A percentile compares a stretch with the other conserved stretches of the same genome.
These are phyloP conservation scores for Penicillium sp. DNA, from an alignment of 2,329 filamentous ascomycete genomes.

Conservation along the genomic window DNA sequence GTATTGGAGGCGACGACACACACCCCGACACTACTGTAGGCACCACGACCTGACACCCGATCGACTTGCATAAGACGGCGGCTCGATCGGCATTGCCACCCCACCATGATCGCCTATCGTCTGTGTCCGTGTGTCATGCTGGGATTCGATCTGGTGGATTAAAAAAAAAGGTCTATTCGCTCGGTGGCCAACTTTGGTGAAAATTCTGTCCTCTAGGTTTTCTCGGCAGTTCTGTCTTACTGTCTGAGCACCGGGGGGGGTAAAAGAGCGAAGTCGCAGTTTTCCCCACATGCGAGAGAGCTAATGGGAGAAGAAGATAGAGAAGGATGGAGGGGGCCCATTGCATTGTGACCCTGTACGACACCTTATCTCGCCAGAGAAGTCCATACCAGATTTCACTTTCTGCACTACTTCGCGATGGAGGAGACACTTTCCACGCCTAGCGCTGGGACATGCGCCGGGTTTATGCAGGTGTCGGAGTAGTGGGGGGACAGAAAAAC, in stretches of 20 bases:
- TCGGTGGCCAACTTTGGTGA: background rate
- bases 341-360: background rate
- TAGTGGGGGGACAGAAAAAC: background rate
- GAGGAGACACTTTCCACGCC: background rate
- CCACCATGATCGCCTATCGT: background rate
- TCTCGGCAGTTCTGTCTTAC: background rate
- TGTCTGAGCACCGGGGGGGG: background rate
- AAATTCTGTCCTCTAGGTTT: background rate
- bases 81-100: constrained; percentile 2
- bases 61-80: background rate
- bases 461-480: background rate
- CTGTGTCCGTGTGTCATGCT: constrained; percentile 44
- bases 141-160: constrained; percentile 60
- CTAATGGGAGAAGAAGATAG: background rate
- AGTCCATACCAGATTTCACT: background rate
- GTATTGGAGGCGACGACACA: background rate
- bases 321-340: background rate
- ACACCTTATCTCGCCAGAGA: background rate
- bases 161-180: constrained; percentile 42
- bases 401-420: background rate
- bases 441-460: background rate
- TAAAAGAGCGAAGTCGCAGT: background rate
- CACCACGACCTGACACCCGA: background rate
- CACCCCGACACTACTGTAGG: background rate
- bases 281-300: background rate